phyloP scores from a whole-genome alignment of 225 moss, liverwort and hornwort species.

The Polytrichum commune region DNA sequence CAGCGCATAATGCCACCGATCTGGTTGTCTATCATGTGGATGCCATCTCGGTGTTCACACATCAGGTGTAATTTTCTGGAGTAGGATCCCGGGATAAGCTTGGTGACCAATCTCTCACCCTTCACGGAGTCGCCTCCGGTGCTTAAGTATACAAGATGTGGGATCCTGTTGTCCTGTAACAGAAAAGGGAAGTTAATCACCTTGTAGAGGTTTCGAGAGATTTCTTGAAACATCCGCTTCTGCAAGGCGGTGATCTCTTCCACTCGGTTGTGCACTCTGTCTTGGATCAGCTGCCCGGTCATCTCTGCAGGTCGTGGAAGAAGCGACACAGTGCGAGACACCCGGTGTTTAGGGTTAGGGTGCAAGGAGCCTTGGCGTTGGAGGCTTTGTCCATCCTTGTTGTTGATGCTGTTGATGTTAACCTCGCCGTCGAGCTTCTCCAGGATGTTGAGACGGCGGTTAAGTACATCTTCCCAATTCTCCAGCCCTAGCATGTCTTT shows the following conservation, averaged over 20 bases:
- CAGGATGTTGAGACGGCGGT: constrained; percentile 31
- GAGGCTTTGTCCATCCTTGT: background rate
- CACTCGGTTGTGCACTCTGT: constrained; percentile 14
- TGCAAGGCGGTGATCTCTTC: constrained; percentile 23
- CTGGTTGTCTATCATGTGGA: constrained; percentile 62
- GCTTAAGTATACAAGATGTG: constrained; percentile 44
- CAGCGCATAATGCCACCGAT: constrained; percentile 53
- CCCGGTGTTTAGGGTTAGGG: constrained; percentile 7
- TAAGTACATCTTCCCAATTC: constrained; percentile 57
- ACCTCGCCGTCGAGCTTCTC: constrained; percentile 51
- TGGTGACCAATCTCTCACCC: constrained; percentile 54
- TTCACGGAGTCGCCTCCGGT: constrained; percentile 47
- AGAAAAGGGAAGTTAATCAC: constrained; percentile 46
- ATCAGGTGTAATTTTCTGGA: constrained; percentile 60
- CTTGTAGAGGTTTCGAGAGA: constrained; percentile 43
- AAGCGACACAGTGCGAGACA: constrained; percentile 51
- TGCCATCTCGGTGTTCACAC: constrained; percentile 67
- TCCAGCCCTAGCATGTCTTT: constrained; percentile 40
- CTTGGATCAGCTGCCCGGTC: constrained; percentile 37
- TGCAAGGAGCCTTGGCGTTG: background rate
- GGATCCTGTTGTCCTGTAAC: constrained; percentile 40
- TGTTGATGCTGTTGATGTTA: constrained; percentile 2
- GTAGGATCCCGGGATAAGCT: constrained; percentile 37
- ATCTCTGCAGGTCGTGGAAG: constrained; percentile 53
- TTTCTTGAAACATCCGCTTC: constrained; percentile 29